phyloP scores from a whole-genome alignment of 2,329 filamentous ascomycete species.

The Alternaria consortialis region DNA sequence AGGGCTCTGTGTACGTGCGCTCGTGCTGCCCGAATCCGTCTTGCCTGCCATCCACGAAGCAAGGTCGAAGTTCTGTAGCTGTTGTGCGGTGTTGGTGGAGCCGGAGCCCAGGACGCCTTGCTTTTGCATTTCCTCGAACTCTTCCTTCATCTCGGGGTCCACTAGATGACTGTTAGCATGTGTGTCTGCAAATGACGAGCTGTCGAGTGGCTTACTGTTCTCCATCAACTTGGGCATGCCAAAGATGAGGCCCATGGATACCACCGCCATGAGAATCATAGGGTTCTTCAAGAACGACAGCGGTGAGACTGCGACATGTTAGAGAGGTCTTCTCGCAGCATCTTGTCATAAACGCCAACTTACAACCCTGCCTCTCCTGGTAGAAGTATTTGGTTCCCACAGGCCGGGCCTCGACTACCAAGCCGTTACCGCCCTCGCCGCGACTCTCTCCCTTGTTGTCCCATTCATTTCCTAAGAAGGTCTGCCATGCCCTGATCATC shows the following conservation, averaged over 20 bases:
- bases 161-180: conserved; percentile 64
- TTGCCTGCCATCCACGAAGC: conserved; percentile 73
- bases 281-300: conserved; percentile 88
- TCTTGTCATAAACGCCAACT: conserved; percentile 50
- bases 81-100: conserved; percentile 55
- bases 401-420: conserved; percentile 68
- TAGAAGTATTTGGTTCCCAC: conserved; percentile 77
- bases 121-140: conserved; percentile 91
- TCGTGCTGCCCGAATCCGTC: conserved; percentile 35
- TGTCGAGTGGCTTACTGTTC: conserved; percentile 75
- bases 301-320: conserved; percentile 70
- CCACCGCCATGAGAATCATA: conserved; percentile 92
- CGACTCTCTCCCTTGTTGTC: conserved; percentile 77
- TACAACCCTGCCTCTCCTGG: conserved; percentile 77
- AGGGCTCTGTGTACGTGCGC: conserved; percentile 39
- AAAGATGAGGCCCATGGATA: conserved; percentile 83
- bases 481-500: conserved; percentile 78
- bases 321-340: conserved; percentile 16
- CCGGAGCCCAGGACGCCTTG: conserved; percentile 67
- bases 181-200: background rate
- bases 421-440: conserved; percentile 54
- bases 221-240: conserved; percentile 96
- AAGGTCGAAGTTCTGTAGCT: conserved; percentile 71
- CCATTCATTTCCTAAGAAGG: conserved; percentile 90
- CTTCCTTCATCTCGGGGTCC: conserved; percentile 94